phyloP scores from a whole-genome alignment of 148 eudicot genomes.

The Diospyros kaki region DNA sequence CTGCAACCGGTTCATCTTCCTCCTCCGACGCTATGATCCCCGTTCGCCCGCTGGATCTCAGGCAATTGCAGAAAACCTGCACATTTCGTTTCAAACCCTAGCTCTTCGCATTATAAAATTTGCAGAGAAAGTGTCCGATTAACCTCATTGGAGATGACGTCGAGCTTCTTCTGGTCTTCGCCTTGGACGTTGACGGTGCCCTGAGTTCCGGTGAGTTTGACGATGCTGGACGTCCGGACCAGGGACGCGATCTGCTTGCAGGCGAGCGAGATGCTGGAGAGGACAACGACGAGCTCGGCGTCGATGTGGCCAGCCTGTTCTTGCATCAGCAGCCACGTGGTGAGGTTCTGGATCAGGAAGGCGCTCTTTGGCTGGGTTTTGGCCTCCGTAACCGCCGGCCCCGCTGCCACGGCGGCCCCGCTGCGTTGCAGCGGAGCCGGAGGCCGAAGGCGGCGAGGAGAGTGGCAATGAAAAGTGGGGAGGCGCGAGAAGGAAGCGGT shows the following conservation, averaged over 20 bases:
- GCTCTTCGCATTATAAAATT: too few species aligned
- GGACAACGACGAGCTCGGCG: constrained; percentile 84
- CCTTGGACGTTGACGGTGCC: constrained; percentile 94
- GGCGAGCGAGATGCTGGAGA: constrained; percentile 87
- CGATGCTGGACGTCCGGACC: constrained; percentile 83
- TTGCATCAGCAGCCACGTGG: constrained; percentile 80
- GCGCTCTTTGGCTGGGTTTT: too few species aligned
- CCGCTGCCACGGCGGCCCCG: too few species aligned
- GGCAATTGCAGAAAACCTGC: constrained; percentile 88
- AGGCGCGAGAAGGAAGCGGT: too few species aligned
- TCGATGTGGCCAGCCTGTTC: constrained; percentile 77
- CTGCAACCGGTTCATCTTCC: constrained; percentile 97
- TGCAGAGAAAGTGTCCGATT: too few species aligned
- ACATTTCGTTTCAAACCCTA: background rate
- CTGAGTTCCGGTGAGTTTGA: constrained; percentile 94
- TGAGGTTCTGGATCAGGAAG: constrained; percentile 44
- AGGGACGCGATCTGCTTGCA: constrained; percentile 92
- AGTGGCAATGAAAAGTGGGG: too few species aligned
- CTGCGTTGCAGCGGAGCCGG: too few species aligned
- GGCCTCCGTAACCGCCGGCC: too few species aligned
- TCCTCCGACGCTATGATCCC: constrained; percentile 99
- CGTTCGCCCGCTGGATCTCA: constrained; percentile 93
- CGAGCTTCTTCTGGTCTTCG: constrained; percentile 99
- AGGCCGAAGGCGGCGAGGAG: too few species aligned
- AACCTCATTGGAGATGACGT: constrained; percentile 96